Evolutionary conservation across 306 rosid species (phyloP).

Genomic region (Quercus suber): DNA sequence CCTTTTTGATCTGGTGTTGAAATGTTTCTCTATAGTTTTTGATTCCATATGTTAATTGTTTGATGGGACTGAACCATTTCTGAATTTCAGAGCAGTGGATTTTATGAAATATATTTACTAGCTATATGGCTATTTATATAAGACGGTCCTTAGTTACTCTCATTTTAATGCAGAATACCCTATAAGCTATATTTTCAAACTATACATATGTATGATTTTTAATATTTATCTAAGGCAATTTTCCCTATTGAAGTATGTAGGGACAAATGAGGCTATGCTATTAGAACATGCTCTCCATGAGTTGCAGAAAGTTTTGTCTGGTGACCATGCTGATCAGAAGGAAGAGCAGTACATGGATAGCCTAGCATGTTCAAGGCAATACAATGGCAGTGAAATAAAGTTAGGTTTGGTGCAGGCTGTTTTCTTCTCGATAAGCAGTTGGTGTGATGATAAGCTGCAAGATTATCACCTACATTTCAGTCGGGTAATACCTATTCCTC

Average conservation of each 20-base stretch:
- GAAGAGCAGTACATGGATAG: slow-evolving; percentile 33
- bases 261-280: slow-evolving; percentile 40
- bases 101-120: background rate
- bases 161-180: background rate
- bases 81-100: background rate
- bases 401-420: slow-evolving; percentile 42
- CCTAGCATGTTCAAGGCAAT: slow-evolving; percentile 33
- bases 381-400: slow-evolving; percentile 30
- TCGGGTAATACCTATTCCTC: slow-evolving; percentile 36
- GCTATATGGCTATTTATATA: background rate
- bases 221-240: slow-evolving; percentile 17
- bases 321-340: slow-evolving; percentile 28
- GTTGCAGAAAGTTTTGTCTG: slow-evolving; percentile 40
- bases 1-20: background rate
- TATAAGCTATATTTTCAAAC: background rate
- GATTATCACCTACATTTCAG: slow-evolving; percentile 55
- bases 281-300: slow-evolving; percentile 40
- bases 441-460: slow-evolving; percentile 46
- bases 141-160: background rate
- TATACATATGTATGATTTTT: background rate
- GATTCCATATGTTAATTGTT: background rate
- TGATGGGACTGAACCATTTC: no score
- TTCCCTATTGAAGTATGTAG: slow-evolving; percentile 40
- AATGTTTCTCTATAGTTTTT: background rate
- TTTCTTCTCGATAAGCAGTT: slow-evolving; percentile 45